These are phyloP conservation scores for Cordyceps militaris DNA, from an alignment of 2,329 filamentous ascomycete genomes.

Conservation along the genomic window DNA sequence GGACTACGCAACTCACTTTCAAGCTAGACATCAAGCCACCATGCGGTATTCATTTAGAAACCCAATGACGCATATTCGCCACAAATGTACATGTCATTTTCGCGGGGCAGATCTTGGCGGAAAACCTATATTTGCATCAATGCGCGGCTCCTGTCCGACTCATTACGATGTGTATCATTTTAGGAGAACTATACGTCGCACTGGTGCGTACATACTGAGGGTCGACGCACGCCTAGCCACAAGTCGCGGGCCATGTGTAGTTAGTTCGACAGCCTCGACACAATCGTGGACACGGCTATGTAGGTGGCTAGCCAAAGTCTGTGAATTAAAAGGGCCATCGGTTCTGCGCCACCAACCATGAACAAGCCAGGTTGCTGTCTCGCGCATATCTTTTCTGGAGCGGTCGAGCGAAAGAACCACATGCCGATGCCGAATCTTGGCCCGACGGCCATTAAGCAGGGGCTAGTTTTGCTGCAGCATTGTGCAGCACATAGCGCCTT, in stretches of 20 bases:
- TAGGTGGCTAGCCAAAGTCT: not conserved
- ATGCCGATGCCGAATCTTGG: not conserved
- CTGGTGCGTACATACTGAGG: not conserved
- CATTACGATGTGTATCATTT: not conserved
- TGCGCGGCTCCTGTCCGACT: not conserved
- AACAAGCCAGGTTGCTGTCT: not conserved
- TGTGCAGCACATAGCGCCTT: not conserved
- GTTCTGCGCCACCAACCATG: not conserved
- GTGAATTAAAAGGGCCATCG: not conserved
- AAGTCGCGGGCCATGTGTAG: not conserved
- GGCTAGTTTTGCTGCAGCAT: not conserved
- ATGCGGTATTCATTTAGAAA: not conserved
- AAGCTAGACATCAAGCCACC: not conserved
- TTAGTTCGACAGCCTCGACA: constrained; percentile 8
- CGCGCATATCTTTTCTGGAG: constrained; percentile 5
- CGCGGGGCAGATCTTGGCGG: not conserved
- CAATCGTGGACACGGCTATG: not conserved
- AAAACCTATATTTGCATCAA: not conserved
- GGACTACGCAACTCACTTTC: not conserved
- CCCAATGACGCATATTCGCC: not conserved
- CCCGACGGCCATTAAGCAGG: not conserved
- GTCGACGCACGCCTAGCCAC: not conserved
- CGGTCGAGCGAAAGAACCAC: not conserved
- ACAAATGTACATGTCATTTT: not conserved
- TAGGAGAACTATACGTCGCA: not conserved